These are phyloP conservation scores for Penicillium macrosclerotiorum DNA, from an alignment of 495 filamentous ascomycete genomes.

Conservation along the genomic window DNA sequence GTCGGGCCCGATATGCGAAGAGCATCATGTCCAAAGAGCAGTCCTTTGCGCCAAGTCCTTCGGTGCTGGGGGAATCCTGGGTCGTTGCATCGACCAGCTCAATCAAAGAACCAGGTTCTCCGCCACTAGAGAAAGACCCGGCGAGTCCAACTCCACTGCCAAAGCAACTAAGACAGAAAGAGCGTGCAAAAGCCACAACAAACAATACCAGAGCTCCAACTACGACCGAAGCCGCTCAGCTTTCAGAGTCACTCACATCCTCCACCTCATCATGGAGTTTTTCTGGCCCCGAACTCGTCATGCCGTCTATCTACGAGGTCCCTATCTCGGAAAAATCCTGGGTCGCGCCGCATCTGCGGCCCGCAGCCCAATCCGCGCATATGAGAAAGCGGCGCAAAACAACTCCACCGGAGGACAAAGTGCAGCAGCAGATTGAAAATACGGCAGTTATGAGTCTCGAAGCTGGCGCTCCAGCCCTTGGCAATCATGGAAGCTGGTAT, in stretches of 20 bases:
- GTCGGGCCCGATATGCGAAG: conserved; percentile 13
- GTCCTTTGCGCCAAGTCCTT: conserved; percentile 21
- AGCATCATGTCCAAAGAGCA: conserved; percentile 26
- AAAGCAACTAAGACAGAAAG: neutral
- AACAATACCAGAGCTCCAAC: neutral
- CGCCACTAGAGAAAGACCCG: neutral
- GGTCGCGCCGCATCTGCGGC: conserved; percentile 32
- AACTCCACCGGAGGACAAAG: conserved; percentile 1
- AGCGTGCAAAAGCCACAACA: neutral
- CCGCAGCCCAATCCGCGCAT: conserved; percentile 10
- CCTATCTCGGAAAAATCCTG: conserved; percentile 39
- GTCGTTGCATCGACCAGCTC: conserved; percentile 29
- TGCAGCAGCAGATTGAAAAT: neutral
- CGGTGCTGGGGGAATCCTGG: conserved; percentile 41
- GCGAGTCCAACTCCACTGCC: conserved; percentile 3
- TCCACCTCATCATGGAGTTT: conserved; percentile 30
- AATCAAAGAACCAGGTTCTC: conserved; percentile 9
- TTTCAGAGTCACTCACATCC: conserved; percentile 26
- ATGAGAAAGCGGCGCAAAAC: conserved; percentile 32
- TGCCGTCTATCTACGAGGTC: conserved; percentile 45
- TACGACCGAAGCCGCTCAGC: neutral
- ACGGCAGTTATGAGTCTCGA: conserved; percentile 1
- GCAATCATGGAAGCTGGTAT: neutral
- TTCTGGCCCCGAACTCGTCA: conserved; percentile 45
- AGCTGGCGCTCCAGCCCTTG: conserved; percentile 11